Evolutionary conservation across 2,329 filamentous ascomycete species (phyloP).

Genomic region (Dryadomyces quercivorus): DNA sequence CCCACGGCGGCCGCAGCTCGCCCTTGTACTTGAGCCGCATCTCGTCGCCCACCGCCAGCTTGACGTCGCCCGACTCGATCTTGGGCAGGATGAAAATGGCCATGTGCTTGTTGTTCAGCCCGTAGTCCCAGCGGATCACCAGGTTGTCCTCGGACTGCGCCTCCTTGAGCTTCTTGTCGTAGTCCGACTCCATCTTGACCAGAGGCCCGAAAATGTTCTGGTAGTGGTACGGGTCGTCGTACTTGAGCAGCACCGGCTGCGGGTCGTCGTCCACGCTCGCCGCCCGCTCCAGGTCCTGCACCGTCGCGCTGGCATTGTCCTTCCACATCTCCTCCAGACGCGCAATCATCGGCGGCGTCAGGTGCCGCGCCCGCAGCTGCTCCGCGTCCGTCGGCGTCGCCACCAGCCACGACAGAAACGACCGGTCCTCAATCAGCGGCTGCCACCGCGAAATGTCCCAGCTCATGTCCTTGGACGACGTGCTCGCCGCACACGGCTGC

Average conservation of each 20-base stretch:
- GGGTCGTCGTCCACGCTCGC: constrained; percentile 91
- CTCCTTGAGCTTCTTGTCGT: constrained; percentile 97
- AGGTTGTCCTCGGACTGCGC: constrained; percentile 95
- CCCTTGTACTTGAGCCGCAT: constrained; percentile 97
- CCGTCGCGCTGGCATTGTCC: constrained; percentile 77
- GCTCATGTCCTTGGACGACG: constrained; percentile 98
- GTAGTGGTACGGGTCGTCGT: constrained; percentile 96
- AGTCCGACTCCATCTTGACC: constrained; percentile 98
- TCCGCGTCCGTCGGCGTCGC: constrained; percentile 82
- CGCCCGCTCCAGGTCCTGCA: constrained; percentile 83
- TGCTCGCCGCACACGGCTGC: constrained; percentile 87
- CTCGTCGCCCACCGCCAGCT: constrained; percentile 93
- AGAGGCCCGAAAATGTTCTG: constrained; percentile 97
- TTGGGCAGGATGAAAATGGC: constrained; percentile 94
- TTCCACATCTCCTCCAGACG: constrained; percentile 99
- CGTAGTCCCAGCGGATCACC: constrained; percentile 86
- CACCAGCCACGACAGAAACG: constrained; percentile 90
- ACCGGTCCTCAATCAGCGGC: constrained; percentile 90
- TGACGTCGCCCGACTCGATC: constrained; percentile 94
- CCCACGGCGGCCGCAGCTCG: constrained; percentile 84
- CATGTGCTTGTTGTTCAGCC: constrained; percentile 93
- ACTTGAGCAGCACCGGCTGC: constrained; percentile 79
- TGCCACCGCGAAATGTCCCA: constrained; percentile 99
- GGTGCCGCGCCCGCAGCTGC: constrained; percentile 84
- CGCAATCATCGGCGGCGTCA: constrained; percentile 88